Evolutionary conservation across 2,329 filamentous ascomycete genomes (phyloP), one percentile per base, ranked within the genome.

Genomic region (Trichophyton verrucosum): DNA sequence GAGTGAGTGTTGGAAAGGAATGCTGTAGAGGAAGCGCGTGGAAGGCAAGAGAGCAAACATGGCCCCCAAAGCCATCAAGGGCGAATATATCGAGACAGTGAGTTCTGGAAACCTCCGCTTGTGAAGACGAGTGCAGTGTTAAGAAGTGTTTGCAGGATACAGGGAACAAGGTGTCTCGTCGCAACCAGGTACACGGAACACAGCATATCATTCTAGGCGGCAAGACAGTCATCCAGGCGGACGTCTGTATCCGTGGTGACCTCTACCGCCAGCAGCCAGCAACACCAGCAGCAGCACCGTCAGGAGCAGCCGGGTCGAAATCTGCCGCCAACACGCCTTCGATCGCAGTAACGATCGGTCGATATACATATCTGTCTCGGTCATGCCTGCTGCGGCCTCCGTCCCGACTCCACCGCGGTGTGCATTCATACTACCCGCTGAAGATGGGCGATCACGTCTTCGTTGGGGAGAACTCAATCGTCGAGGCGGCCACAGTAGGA

Each of bases 191-290:
- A 67, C 88, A 95, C 70, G 94, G 94, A 69, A 96, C 92, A 22
- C 91, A 95, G 68, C 95, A 97, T 76, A 97, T 99, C 76, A 96
- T 96, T 75, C 87, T 99, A 1, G 94, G 91, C 67, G 94, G 94
- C 65, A 95, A 90, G 76, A 95, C 91, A 0, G 90, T 97, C 64
- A 95, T 99, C 70, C 91, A 96, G 80, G 87, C 91, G 64, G 91
- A 96, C 71, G 92, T 91, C 68, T 91, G 94, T 75, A 90, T 99
- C 71, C 87, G 94, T 56, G 94, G 92, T 51, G 94, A 99, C 71
- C 83, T 99, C 17, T 82, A 87, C 49, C 83, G 78, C 69, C 59
- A 83, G 71, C 71, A 84, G 1, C 61, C 66, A 6, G 66, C 75
- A 36, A 65, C 73, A 1, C 73, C 72, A 44, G 70, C 75, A 27